Evolutionary conservation across 768 basidiomycete genomes (phyloP).

Genomic region (Hortiboletus campestris): DNA sequence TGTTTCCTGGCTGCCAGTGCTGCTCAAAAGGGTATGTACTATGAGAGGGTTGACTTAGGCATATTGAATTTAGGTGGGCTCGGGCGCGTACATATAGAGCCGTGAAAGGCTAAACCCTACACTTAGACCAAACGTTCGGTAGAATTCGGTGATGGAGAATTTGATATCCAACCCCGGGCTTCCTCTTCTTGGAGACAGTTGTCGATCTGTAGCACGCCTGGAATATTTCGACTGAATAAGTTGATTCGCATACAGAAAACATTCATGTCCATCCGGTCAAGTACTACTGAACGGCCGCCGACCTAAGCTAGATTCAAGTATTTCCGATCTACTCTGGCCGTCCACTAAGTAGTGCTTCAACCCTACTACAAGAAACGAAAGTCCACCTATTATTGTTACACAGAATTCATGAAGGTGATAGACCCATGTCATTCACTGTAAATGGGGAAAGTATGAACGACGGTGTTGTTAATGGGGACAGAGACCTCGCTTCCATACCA

Average conservation of each 20-base stretch:
- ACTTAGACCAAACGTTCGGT: background rate
- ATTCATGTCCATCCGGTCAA: background rate
- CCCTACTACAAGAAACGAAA: background rate
- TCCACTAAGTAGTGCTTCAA: background rate
- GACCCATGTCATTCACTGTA: background rate
- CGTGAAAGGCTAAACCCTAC: background rate
- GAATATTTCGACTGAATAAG: background rate
- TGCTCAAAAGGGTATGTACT: too few species aligned
- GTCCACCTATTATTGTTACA: background rate
- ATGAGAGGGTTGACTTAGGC: too few species aligned
- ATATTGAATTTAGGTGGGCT: too few species aligned
- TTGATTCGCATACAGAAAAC: background rate
- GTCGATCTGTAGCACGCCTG: background rate
- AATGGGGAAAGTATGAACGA: background rate
- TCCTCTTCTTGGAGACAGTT: background rate
- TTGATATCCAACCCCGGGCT: background rate
- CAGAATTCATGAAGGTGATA: background rate
- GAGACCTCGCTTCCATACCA: background rate
- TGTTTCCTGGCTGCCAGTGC: too few species aligned
- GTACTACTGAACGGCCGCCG: background rate
- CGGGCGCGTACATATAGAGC: background rate
- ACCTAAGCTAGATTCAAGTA: background rate
- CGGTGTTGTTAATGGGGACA: background rate
- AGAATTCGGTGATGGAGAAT: background rate
- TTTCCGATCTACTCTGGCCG: background rate